Conservation (phyloP, 805 yeast genomes). For the Cyberlindnera saturnus region DNA sequence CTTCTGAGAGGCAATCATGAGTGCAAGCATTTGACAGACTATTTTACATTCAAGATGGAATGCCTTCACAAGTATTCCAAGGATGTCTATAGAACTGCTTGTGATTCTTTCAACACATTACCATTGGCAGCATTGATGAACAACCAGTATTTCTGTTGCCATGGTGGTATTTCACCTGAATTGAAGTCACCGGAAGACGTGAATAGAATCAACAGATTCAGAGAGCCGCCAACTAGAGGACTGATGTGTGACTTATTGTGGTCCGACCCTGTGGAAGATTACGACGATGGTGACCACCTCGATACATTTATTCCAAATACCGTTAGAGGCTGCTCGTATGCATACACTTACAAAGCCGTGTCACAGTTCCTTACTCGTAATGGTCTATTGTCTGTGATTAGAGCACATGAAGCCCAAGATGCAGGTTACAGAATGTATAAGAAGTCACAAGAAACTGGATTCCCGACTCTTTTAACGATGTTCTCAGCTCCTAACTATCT, state of each 20-base stretch:
- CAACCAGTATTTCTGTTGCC: slow-evolving; percentile 91
- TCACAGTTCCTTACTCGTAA: slow-evolving; percentile 75
- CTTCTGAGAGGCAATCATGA: slow-evolving; percentile 93
- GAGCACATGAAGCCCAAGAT: slow-evolving; percentile 98
- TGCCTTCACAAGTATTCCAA: slow-evolving; percentile 77
- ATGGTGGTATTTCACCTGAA: slow-evolving; percentile 93
- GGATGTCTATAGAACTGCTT: slow-evolving; percentile 62
- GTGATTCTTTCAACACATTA: slow-evolving; percentile 74
- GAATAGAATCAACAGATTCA: slow-evolving; percentile 65
- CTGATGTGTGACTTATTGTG: slow-evolving; percentile 91
- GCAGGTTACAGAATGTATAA: slow-evolving; percentile 95
- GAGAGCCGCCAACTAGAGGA: slow-evolving; percentile 91
- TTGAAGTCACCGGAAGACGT: slow-evolving; percentile 65
- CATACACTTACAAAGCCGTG: slow-evolving; percentile 71
- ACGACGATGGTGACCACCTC: slow-evolving; percentile 58
- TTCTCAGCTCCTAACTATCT: slow-evolving; percentile 95
- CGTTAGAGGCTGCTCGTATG: slow-evolving; percentile 89
- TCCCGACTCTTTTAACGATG: slow-evolving; percentile 84
- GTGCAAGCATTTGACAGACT: slow-evolving; percentile 86
- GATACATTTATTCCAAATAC: slow-evolving; percentile 54
- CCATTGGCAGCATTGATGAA: slow-evolving; percentile 94
- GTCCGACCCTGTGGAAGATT: slow-evolving; percentile 94
- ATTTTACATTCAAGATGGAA: slow-evolving; percentile 88
- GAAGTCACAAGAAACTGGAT: slow-evolving; percentile 75
- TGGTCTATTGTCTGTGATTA: slow-evolving; percentile 72